Evolutionary conservation across 2,329 filamentous ascomycete genomes (phyloP).

Genomic region (Trichoderma sp.): DNA sequence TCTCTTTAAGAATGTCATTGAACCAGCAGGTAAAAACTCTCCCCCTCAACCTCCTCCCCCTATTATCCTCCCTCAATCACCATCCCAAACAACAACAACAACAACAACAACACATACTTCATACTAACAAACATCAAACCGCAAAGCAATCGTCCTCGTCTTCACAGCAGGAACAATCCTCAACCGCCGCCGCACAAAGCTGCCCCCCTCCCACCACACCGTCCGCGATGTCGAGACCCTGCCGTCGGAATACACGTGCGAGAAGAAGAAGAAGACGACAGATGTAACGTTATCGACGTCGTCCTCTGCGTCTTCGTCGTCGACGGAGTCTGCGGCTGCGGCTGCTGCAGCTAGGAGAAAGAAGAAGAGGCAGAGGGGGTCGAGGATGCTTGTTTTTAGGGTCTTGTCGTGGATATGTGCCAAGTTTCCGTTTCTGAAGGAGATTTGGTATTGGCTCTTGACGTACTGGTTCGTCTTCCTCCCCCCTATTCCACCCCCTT

Average conservation of each 20-base stretch:
- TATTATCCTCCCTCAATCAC: no score
- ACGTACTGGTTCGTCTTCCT: constrained; percentile 15
- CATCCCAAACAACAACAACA: neutral
- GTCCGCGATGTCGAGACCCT: constrained; percentile 15
- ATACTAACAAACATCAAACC: neutral
- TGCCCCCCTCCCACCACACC: neutral
- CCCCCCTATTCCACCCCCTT: no score
- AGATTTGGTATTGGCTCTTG: constrained; percentile 22
- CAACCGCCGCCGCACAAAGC: constrained; percentile 3
- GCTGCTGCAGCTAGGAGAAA: neutral
- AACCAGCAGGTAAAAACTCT: constrained; percentile 1
- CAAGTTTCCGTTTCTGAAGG: constrained; percentile 17
- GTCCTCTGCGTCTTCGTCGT: no score
- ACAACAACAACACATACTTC: neutral
- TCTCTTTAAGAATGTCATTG: constrained; percentile 14
- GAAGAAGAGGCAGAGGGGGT: neutral
- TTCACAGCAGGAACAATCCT: constrained; percentile 9
- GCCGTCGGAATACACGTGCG: neutral
- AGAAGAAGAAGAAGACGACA: constrained; percentile 24
- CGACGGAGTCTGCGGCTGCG: no score
- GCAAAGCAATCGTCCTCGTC: constrained; percentile 3
- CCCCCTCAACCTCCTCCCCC: no score
- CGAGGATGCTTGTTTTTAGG: neutral
- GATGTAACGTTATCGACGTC: neutral
- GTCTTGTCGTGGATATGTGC: constrained; percentile 13